phyloP scores from a whole-genome alignment of 2,329 filamentous ascomycete genomes.

The Hirsutella rhossiliensis region DNA sequence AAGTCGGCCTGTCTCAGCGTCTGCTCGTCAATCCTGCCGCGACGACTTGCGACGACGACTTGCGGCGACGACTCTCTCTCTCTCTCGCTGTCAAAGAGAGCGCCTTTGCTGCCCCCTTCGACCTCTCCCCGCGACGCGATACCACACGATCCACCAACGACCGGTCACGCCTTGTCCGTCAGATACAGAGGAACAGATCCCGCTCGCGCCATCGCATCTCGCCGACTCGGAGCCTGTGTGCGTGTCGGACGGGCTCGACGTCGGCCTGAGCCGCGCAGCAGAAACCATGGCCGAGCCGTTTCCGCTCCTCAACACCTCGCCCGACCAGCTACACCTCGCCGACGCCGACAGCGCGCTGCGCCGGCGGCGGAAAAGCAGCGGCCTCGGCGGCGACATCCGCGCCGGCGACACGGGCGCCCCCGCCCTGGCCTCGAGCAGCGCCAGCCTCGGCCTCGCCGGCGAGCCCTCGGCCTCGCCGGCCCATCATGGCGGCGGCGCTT shows the following conservation, averaged over 20 bases:
- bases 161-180: no score
- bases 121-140: background rate
- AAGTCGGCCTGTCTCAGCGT: no score
- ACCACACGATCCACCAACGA: no score
- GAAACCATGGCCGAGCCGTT: conserved; percentile 41
- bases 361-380: conserved; percentile 44
- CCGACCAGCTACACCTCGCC: conserved; percentile 33
- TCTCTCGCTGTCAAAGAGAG: no score
- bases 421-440: conserved; percentile 39
- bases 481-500: conserved; percentile 2
- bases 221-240: no score
- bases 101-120: background rate
- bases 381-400: conserved; percentile 38
- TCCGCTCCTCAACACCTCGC: conserved; percentile 38
- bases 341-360: conserved; percentile 28
- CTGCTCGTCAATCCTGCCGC: no score
- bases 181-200: no score
- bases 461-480: conserved; percentile 2
- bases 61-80: no score
- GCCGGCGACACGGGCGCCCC: conserved; percentile 44
- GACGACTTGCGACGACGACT: no score
- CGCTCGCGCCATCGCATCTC: no score
- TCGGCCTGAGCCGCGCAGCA: no score
- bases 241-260: no score
- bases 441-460: conserved; percentile 24